Percentiles rank a stretch among this genome's conserved stretches.
These are phyloP conservation scores for Ophiocordyceps camponoti-rufipedis DNA, from an alignment of 2,329 filamentous ascomycete species.

Conservation along the genomic window DNA sequence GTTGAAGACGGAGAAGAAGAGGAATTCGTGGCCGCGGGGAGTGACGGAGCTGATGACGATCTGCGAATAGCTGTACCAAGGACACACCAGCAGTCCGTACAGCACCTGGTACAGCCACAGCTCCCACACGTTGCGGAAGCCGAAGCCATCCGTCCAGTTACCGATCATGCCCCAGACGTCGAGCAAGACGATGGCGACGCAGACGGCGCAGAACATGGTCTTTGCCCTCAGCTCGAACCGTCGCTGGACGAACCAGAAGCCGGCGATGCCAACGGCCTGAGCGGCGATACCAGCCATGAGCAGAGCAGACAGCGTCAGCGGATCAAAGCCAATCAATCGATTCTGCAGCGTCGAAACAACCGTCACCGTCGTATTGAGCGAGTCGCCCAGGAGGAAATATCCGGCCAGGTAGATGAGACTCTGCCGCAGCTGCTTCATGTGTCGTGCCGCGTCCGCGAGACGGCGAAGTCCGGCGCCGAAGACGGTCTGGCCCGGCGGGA, in stretches of 20 bases:
- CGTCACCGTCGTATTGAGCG: slow-evolving; percentile 51
- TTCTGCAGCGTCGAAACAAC: slow-evolving; percentile 50
- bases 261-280: slow-evolving; percentile 42
- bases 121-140: slow-evolving; percentile 27
- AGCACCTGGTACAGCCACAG: slow-evolving; percentile 30
- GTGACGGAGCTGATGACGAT: slow-evolving; percentile 56
- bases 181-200: slow-evolving; percentile 41
- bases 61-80: slow-evolving; percentile 54
- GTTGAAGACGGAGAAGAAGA: slow-evolving; percentile 52
- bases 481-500: slow-evolving; percentile 22
- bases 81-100: slow-evolving; percentile 48
- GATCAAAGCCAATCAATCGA: slow-evolving; percentile 44
- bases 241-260: slow-evolving; percentile 43
- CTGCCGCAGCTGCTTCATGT: slow-evolving; percentile 48
- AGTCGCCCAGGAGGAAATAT: slow-evolving; percentile 53
- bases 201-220: slow-evolving; percentile 49
- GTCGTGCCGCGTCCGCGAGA: slow-evolving; percentile 33
- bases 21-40: slow-evolving; percentile 47
- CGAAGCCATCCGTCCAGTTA: slow-evolving; percentile 24
- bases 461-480: slow-evolving; percentile 44
- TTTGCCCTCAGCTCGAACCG: slow-evolving; percentile 42
- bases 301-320: slow-evolving; percentile 45
- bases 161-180: slow-evolving; percentile 29
- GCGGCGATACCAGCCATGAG: slow-evolving; percentile 46
- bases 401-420: slow-evolving; percentile 46